These are phyloP conservation scores for Rhizopogon rudus DNA, from an alignment of 768 basidiomycete genomes.

Conservation along the genomic window DNA sequence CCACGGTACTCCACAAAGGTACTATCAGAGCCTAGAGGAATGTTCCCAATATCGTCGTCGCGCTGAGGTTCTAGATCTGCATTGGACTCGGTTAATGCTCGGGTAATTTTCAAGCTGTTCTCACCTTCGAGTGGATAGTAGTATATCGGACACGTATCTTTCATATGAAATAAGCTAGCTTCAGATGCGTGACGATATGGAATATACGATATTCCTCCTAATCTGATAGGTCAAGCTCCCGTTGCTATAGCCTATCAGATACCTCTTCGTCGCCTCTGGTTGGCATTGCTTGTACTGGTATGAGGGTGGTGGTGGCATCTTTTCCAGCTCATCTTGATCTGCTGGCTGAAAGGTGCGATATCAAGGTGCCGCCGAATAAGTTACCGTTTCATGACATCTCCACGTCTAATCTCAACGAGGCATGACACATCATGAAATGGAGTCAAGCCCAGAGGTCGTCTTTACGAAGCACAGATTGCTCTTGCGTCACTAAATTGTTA, in stretches of 20 bases:
- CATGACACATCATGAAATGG: not conserved
- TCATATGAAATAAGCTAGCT: slow-evolving; percentile 7
- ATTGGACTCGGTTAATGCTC: not conserved
- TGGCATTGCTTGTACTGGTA: slow-evolving; percentile 42
- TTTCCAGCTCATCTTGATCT: slow-evolving; percentile 50
- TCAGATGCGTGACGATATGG: not conserved
- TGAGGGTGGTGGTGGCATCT: slow-evolving; percentile 34
- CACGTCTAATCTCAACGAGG: slow-evolving; percentile 15
- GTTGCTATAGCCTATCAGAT: slow-evolving; percentile 69
- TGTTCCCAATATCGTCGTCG: slow-evolving; percentile 40
- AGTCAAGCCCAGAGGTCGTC: too few species aligned
- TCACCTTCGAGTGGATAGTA: slow-evolving; percentile 71
- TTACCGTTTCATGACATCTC: too few species aligned
- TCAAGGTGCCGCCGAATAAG: too few species aligned
- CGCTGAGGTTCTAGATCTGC: too few species aligned
- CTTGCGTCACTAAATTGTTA: too few species aligned
- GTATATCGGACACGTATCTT: slow-evolving; percentile 66
- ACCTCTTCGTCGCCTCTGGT: slow-evolving; percentile 56
- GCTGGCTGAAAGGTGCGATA: slow-evolving; percentile 37
- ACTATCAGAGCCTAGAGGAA: slow-evolving; percentile 41
- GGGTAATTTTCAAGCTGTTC: slow-evolving; percentile 8
- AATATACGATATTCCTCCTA: slow-evolving; percentile 51
- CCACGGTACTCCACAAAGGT: slow-evolving; percentile 66
- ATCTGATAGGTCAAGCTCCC: slow-evolving; percentile 42
- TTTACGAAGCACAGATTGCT: too few species aligned